These are phyloP conservation scores for Ceratocystis papillata DNA, from an alignment of 2,329 filamentous ascomycete species.

Conservation along the genomic window DNA sequence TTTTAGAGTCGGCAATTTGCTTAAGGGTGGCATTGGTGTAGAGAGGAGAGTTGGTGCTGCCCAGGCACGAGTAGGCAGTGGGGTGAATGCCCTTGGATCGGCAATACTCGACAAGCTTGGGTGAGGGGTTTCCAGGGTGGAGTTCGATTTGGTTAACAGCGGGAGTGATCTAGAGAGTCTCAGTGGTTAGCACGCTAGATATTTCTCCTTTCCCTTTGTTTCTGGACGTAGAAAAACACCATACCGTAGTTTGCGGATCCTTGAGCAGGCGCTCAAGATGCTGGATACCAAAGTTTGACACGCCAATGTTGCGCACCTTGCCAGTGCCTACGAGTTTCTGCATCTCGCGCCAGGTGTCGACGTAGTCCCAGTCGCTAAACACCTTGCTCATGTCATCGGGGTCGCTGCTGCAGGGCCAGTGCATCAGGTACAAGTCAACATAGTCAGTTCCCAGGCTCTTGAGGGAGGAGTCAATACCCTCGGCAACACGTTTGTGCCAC, in stretches of 20 bases:
- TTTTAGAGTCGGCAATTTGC: conserved; percentile 53
- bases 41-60: conserved; percentile 58
- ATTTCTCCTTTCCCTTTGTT: background rate
- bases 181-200: conserved; percentile 35
- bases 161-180: conserved; percentile 38
- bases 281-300: conserved; percentile 75
- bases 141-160: conserved; percentile 77
- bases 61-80: conserved; percentile 65
- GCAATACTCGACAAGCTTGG: conserved; percentile 64
- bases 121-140: conserved; percentile 71
- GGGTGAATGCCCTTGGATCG: conserved; percentile 61
- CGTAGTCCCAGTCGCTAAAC: conserved; percentile 67
- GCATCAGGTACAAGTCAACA: conserved; percentile 60
- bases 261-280: conserved; percentile 69
- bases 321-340: conserved; percentile 57
- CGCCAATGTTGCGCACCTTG: conserved; percentile 70
- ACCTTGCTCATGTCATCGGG: conserved; percentile 55
- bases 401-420: conserved; percentile 58
- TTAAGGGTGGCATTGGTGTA: conserved; percentile 55
- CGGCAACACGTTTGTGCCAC: conserved; percentile 58
- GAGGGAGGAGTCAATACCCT: conserved; percentile 50
- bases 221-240: background rate
- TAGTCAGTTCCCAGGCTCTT: conserved; percentile 53
- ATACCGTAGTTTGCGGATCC: conserved; percentile 44
- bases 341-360: conserved; percentile 66